phyloP scores from a whole-genome alignment of 2,329 filamentous ascomycete genomes.

The Cytospora mali region DNA sequence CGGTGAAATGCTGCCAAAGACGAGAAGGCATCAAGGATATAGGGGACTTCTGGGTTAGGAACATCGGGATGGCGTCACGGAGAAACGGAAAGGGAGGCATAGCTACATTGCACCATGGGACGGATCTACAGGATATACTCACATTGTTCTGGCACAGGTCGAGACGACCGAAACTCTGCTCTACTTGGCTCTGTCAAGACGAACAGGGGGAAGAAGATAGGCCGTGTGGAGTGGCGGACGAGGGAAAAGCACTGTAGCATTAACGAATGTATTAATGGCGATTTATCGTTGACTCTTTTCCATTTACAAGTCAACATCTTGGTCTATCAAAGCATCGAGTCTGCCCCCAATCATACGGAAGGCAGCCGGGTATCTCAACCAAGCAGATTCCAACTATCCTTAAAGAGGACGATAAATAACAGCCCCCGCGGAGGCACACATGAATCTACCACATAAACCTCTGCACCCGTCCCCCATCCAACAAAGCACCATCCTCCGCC shows the following conservation, averaged over 20 bases:
- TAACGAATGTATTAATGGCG: neutral
- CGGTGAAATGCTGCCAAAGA: neutral
- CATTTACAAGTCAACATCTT: neutral
- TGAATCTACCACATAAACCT: slow-evolving; percentile 76
- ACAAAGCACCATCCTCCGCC: slow-evolving; percentile 51
- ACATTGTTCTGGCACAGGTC: neutral
- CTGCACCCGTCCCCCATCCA: slow-evolving; percentile 63
- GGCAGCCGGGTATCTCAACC: neutral
- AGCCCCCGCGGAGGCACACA: neutral
- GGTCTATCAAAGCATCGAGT: neutral
- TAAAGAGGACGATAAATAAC: neutral
- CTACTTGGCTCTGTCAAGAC: too few species aligned
- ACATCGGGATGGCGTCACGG: neutral
- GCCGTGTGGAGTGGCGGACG: neutral
- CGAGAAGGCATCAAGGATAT: neutral
- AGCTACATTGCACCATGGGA: slow-evolving; percentile 2
- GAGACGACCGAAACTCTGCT: slow-evolving; percentile 5
- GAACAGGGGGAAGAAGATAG: slow-evolving; percentile 3
- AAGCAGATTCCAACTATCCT: neutral
- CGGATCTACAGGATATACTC: slow-evolving; percentile 14
- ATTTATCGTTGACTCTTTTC: neutral
- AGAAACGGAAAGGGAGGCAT: neutral
- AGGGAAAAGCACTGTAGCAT: slow-evolving; percentile 18
- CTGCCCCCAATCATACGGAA: neutral
- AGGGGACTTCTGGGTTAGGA: neutral